Evolutionary conservation across 2,329 filamentous ascomycete genomes (phyloP).

Genomic region (Calonectria leucothoes): DNA sequence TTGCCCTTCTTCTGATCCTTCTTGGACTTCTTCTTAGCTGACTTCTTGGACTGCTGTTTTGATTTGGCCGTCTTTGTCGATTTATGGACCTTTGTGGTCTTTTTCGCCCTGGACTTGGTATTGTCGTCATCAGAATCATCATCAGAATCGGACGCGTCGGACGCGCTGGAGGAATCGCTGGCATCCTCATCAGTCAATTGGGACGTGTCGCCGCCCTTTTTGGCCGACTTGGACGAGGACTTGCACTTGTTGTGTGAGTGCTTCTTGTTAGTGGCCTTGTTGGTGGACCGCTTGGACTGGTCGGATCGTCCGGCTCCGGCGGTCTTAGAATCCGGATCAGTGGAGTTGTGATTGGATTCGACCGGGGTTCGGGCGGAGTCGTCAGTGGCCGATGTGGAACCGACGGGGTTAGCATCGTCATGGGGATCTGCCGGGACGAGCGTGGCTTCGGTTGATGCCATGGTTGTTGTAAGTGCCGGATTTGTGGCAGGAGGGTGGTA

Average conservation of each 20-base stretch:
- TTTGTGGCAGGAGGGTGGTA: neutral
- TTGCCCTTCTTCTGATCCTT: constrained; percentile 19
- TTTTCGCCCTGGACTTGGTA: constrained; percentile 23
- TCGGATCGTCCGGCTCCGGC: constrained; percentile 22
- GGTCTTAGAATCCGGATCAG: constrained; percentile 20
- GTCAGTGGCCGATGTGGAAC: constrained; percentile 23
- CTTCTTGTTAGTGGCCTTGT: constrained; percentile 30
- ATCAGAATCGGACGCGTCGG: constrained; percentile 29
- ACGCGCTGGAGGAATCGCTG: constrained; percentile 21
- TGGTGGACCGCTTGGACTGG: constrained; percentile 16
- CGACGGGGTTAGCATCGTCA: constrained; percentile 23
- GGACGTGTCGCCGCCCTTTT: constrained; percentile 6
- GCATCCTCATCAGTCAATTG: constrained; percentile 19
- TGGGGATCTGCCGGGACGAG: constrained; percentile 33
- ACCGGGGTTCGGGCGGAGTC: constrained; percentile 30
- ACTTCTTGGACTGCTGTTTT: constrained; percentile 22
- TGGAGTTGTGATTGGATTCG: constrained; percentile 25
- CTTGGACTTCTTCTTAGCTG: constrained; percentile 15
- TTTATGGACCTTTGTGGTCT: constrained; percentile 18
- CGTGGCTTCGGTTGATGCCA: constrained; percentile 33
- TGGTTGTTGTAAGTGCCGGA: constrained; percentile 8
- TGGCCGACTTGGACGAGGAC: constrained; percentile 27
- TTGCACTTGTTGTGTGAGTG: constrained; percentile 20
- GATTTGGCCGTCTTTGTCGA: constrained; percentile 20
- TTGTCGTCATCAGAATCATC: constrained; percentile 21